Conservation (phyloP, 495 filamentous ascomycete species). For the Penicillium herquei region DNA sequence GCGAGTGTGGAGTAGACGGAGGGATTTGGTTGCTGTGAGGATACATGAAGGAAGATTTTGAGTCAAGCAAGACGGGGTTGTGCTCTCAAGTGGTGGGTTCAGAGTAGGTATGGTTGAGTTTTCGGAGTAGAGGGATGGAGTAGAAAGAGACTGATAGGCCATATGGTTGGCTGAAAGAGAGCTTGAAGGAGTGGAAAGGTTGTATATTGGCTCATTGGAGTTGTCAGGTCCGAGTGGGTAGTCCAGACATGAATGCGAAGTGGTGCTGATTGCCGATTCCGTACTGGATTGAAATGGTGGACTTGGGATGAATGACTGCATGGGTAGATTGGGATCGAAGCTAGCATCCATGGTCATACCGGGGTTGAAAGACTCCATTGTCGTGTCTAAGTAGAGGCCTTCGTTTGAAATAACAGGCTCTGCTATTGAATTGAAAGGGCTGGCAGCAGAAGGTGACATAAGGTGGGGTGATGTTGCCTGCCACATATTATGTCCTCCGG, state of each 20-base stretch:
- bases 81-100: neutral
- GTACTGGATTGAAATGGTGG: neutral
- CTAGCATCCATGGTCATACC: neutral
- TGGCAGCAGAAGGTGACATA: too few relatives aligned
- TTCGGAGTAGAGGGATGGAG: neutral
- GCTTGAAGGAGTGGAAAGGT: neutral
- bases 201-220: neutral
- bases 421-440: too few relatives aligned
- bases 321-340: neutral
- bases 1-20: conserved; percentile 9
- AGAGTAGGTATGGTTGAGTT: neutral
- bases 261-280: neutral
- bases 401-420: neutral
- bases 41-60: conserved; percentile 6
- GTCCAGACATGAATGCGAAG: neutral
- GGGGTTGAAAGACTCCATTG: neutral
- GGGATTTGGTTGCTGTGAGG: conserved; percentile 6
- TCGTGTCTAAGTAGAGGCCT: neutral
- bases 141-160: neutral
- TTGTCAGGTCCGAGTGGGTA: neutral
- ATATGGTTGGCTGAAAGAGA: neutral
- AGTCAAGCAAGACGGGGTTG: neutral
- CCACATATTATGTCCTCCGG: too few relatives aligned
- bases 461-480: too few relatives aligned
- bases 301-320: neutral